Evolutionary conservation across 2,329 filamentous ascomycete species (phyloP), one percentile per base, ranked within the genome.

Genomic region (Pezicula radicicola): DNA sequence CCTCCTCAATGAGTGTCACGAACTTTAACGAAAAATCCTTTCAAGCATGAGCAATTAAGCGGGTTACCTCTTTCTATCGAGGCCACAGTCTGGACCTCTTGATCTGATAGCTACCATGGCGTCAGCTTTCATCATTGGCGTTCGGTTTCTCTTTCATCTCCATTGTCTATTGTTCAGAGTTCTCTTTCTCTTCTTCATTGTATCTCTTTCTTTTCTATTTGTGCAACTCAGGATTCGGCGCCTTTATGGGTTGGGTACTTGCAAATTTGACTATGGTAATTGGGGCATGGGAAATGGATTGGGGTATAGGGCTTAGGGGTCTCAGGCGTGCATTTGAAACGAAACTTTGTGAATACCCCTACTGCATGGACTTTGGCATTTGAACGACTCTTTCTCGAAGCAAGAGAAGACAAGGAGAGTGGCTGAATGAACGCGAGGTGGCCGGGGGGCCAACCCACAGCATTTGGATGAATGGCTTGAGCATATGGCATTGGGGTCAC

Each of bases 1-100:
- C 63, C 64, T 41, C 63, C 63, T n/a, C 55, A 58, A 46, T 65
- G 50, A 62, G 4, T n/a, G 25, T 6, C 25, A 16, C n/a, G 30
- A 33, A 10, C 30, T 13, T 33, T 33, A 33, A 33, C 9, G 30
- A 33, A 12, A 12, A 10, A 10, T 33, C 9, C 12, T 13, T 33
- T 33, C 30, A 33, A 33, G 30, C 28, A 10, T 18, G 13, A 19
- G 15, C 39, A 33, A 33, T 33, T 33, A 13, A 33, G 30, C 30
- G 30, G 30, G 30, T 33, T 33, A 33, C 30, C 30, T 33, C 33
- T 36, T 33, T 33, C 12, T 33, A 10, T 33, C 12, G 10, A 33
- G 30, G 4, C 30, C 30, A 33, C 12, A 33, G 30, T 33, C 30
- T 33, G 30, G 30, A 5, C 30, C 30, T 33, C 30, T 33, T 33